A percentile compares a stretch with the other conserved stretches of the same genome.
Evolutionary conservation across 768 basidiomycete genomes (phyloP).

Genomic region (Lactarius vividus): DNA sequence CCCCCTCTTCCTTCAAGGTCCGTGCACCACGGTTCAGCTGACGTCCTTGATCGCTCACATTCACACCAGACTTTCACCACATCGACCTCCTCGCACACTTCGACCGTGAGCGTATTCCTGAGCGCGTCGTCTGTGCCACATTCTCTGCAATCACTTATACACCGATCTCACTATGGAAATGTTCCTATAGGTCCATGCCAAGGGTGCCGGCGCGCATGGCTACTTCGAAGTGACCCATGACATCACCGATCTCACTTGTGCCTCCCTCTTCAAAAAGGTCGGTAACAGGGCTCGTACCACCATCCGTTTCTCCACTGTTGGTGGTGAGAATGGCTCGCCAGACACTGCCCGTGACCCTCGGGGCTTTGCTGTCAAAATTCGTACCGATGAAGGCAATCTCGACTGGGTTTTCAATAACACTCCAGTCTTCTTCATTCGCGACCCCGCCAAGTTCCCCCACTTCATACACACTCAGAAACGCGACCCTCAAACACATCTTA

Average conservation of each 20-base stretch:
- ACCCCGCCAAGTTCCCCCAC: conserved; percentile 88
- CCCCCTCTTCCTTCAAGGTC: conserved; percentile 87
- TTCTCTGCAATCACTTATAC: not conserved
- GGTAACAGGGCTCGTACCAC: conserved; percentile 72
- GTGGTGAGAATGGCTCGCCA: conserved; percentile 83
- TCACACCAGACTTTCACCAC: conserved; percentile 73
- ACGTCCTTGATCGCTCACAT: conserved; percentile 28
- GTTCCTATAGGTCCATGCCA: conserved; percentile 82
- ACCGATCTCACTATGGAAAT: not conserved
- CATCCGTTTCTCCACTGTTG: conserved; percentile 91
- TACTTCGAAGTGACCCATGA: conserved; percentile 88
- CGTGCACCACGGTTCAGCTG: conserved; percentile 26
- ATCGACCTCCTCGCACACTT: conserved; percentile 91
- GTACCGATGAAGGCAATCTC: conserved; percentile 87
- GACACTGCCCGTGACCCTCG: conserved; percentile 93
- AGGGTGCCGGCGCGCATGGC: conserved; percentile 91
- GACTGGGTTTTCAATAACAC: conserved; percentile 95
- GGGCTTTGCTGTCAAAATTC: conserved; percentile 89
- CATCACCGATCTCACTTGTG: conserved; percentile 77
- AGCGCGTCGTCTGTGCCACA: conserved; percentile 68
- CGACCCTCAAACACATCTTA: conserved; percentile 88
- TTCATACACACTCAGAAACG: conserved; percentile 94
- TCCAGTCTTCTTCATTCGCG: conserved; percentile 86
- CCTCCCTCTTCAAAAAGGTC: conserved; percentile 59
- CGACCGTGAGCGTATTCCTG: conserved; percentile 93